Percentiles rank a stretch among this genome's conserved stretches.
These are phyloP conservation scores for Verticillium dahliae DNA, from an alignment of 2,329 filamentous ascomycete species.

Conservation along the genomic window DNA sequence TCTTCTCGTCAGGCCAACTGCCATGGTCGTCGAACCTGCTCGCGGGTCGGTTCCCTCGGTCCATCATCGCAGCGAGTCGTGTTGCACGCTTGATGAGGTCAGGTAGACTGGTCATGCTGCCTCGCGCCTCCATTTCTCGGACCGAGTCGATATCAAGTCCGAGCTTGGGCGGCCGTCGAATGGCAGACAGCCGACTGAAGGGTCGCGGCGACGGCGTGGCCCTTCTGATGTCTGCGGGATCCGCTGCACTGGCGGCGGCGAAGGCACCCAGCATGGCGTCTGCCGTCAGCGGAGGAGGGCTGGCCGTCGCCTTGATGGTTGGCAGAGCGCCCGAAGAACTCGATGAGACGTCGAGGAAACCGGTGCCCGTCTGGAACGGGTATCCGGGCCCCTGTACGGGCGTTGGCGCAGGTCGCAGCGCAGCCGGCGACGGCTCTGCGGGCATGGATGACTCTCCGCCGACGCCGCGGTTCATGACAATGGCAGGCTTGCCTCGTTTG, in stretches of 20 bases:
- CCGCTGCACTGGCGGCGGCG: conserved; percentile 39
- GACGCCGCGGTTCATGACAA: conserved; percentile 37
- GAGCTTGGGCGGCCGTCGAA: conserved; percentile 63
- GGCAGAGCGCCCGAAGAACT: conserved; percentile 38
- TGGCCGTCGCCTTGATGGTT: conserved; percentile 14
- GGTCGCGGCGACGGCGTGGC: conserved; percentile 20
- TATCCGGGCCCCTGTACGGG: conserved; percentile 24
- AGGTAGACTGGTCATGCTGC: conserved; percentile 84
- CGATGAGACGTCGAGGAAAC: conserved; percentile 38
- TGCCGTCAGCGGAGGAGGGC: conserved; percentile 25
- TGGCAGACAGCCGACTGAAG: conserved; percentile 44
- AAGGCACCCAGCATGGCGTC: conserved; percentile 44
- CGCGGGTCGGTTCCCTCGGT: conserved; percentile 64
- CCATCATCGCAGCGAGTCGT: conserved; percentile 77
- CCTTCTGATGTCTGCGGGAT: conserved; percentile 25
- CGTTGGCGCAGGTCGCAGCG: conserved; percentile 24
- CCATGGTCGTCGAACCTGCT: conserved; percentile 50
- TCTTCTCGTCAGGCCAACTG: conserved; percentile 41
- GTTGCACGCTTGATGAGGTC: conserved; percentile 89
- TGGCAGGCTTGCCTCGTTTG: conserved; percentile 50
- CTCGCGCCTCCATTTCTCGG: conserved; percentile 72
- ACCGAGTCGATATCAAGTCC: conserved; percentile 68
- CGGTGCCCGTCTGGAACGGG: conserved; percentile 36
- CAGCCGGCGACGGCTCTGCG: not conserved
- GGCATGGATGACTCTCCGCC: conserved; percentile 6